Percentiles rank a stretch among this genome's conserved stretches.
Conservation (phyloP, 768 basidiomycete genomes). For the Lentinula sp. region DNA sequence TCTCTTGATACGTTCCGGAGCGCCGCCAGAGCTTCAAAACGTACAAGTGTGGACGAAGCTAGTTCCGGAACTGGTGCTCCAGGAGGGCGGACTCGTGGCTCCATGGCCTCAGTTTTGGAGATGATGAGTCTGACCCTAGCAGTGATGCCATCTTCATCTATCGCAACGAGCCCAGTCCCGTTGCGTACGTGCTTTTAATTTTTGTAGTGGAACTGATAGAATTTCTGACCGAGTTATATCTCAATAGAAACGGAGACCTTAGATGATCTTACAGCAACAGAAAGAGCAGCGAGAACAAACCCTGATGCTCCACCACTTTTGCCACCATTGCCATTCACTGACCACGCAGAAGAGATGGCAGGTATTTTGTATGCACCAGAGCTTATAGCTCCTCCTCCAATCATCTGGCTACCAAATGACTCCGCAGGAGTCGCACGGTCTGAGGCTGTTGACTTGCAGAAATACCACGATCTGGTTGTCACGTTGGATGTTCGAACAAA, state of each 20-base stretch:
- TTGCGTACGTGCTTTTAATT: conserved; percentile 43
- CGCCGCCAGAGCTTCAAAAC: conserved; percentile 32
- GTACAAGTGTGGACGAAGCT: conserved; percentile 39
- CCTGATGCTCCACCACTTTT: conserved; percentile 70
- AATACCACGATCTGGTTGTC: conserved; percentile 65
- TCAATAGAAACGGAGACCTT: conserved; percentile 61
- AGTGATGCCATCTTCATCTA: conserved; percentile 58
- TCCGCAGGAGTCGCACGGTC: conserved; percentile 65
- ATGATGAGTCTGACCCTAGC: conserved; percentile 81
- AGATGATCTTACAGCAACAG: conserved; percentile 77
- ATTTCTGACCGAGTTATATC: background rate
- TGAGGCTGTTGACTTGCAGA: conserved; percentile 71
- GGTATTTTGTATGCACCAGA: conserved; percentile 80
- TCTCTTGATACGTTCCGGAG: conserved; percentile 49
- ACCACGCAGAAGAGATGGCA: conserved; percentile 73
- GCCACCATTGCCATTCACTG: conserved; percentile 61
- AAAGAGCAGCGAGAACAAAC: conserved; percentile 70
- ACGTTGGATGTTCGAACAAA: conserved; percentile 57
- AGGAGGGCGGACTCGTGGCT: conserved; percentile 51
- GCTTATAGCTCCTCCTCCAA: conserved; percentile 68
- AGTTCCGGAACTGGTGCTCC: conserved; percentile 37
- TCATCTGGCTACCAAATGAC: conserved; percentile 85
- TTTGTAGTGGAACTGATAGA: background rate
- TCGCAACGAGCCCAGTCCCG: conserved; percentile 55
- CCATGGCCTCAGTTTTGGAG: conserved; percentile 76